A percentile compares a stretch with the other conserved stretches of the same genome.
These are phyloP conservation scores for Fusarium dlaminii DNA, from an alignment of 2,329 filamentous ascomycete species.

Conservation along the genomic window DNA sequence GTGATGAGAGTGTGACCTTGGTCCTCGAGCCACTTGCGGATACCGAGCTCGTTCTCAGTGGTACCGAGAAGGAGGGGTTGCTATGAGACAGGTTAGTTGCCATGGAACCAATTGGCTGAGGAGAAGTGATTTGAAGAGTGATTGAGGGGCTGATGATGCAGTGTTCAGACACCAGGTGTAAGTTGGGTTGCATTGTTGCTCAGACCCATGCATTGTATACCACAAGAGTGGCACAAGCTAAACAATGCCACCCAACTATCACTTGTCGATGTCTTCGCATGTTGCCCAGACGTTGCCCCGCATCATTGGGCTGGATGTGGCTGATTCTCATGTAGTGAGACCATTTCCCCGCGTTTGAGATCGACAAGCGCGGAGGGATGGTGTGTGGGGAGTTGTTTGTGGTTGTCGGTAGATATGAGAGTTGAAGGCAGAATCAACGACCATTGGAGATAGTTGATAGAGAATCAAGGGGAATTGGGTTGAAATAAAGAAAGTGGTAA, in stretches of 20 bases:
- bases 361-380: constrained; percentile 33
- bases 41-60: constrained; percentile 97
- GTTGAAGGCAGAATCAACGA: constrained; percentile 15
- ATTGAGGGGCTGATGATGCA: constrained; percentile 8
- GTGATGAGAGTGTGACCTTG: constrained; percentile 96
- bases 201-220: constrained; percentile 20
- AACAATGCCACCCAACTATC: constrained; percentile 13
- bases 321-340: constrained; percentile 34
- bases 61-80: constrained; percentile 89
- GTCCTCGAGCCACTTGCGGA: constrained; percentile 97
- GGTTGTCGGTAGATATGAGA: constrained; percentile 11
- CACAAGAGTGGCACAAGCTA: constrained; percentile 12
- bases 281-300: constrained; percentile 32
- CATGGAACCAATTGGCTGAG: constrained; percentile 20
- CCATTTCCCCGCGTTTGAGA: constrained; percentile 44
- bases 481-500: not conserved
- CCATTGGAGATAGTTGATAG: constrained; percentile 8
- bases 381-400: constrained; percentile 28
- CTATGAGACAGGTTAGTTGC: constrained; percentile 49
- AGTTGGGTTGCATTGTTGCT: constrained; percentile 28
- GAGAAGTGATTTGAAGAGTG: not conserved
- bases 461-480: not conserved
- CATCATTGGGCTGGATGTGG: constrained; percentile 36
- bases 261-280: constrained; percentile 9
- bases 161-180: constrained; percentile 11